phyloP scores from a whole-genome alignment of 1,139 yeast genomes.

The Debaryomyces robertsiae region DNA sequence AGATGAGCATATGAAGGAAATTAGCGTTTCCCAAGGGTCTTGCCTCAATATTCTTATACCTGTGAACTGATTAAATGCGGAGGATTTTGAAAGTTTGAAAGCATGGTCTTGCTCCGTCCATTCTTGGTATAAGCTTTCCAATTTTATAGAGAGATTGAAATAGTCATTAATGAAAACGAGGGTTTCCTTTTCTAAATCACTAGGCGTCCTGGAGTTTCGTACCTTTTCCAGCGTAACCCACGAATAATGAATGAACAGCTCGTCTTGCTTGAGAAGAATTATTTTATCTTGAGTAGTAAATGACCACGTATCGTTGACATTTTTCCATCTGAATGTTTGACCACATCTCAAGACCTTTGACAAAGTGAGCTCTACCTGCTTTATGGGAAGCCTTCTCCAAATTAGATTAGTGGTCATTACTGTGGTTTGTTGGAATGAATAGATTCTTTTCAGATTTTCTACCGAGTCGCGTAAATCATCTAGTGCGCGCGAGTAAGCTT shows the following conservation, averaged over 20 bases:
- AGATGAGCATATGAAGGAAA: slow-evolving; percentile 93
- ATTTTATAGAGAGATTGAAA: slow-evolving; percentile 62
- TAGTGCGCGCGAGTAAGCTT: no score
- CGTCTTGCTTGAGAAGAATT: slow-evolving; percentile 54
- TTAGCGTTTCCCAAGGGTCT: slow-evolving; percentile 94
- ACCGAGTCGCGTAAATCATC: not conserved
- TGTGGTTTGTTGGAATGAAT: not conserved
- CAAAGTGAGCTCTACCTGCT: slow-evolving; percentile 56
- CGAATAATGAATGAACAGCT: slow-evolving; percentile 31
- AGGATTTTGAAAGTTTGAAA: slow-evolving; percentile 37
- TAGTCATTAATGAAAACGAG: slow-evolving; percentile 60
- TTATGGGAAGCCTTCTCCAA: slow-evolving; percentile 30
- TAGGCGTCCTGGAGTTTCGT: slow-evolving; percentile 7
- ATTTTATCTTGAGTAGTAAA: slow-evolving; percentile 54
- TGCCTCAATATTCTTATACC: slow-evolving; percentile 88
- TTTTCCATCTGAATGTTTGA: slow-evolving; percentile 79
- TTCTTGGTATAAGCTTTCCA: slow-evolving; percentile 53
- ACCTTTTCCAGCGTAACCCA: slow-evolving; percentile 24
- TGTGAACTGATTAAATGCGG: slow-evolving; percentile 46
- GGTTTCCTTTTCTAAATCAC: slow-evolving; percentile 31
- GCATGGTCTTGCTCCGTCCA: slow-evolving; percentile 63
- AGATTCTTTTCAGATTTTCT: not conserved
- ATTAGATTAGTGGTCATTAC: slow-evolving; percentile 29
- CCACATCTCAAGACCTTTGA: slow-evolving; percentile 82
- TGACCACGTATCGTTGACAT: slow-evolving; percentile 60